Conservation (phyloP, 2,329 filamentous ascomycete genomes). For the Laburnicola sp. region DNA sequence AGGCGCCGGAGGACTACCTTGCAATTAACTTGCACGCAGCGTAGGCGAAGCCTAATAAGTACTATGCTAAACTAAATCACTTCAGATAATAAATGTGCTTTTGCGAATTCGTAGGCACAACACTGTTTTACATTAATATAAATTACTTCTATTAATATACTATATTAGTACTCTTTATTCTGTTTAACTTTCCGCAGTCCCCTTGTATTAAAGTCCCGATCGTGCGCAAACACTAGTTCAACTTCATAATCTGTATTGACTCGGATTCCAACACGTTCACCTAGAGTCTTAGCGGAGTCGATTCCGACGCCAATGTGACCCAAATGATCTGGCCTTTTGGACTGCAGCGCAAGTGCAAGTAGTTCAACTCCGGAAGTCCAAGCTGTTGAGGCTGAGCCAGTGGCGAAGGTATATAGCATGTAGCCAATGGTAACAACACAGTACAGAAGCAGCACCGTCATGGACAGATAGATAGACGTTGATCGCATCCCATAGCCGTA, state of each 20-base stretch:
- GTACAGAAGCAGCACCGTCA: slow-evolving; percentile 12
- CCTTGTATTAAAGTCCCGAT: neutral
- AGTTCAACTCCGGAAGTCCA: slow-evolving; percentile 20
- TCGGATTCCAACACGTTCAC: slow-evolving; percentile 17
- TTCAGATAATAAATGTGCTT: too few relatives aligned
- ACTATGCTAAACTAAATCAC: too few relatives aligned
- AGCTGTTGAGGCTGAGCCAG: slow-evolving; percentile 17
- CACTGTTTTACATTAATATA: too few relatives aligned
- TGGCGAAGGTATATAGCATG: slow-evolving; percentile 12
- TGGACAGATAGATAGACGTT: slow-evolving; percentile 7
- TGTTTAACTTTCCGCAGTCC: too few relatives aligned
- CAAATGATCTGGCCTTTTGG: slow-evolving; percentile 11
- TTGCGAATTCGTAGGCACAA: too few relatives aligned
- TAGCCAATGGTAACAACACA: slow-evolving; percentile 13
- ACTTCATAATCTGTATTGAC: slow-evolving; percentile 5
- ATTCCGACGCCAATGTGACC: slow-evolving; percentile 15
- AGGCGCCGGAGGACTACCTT: too few relatives aligned
- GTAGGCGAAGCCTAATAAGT: too few relatives aligned
- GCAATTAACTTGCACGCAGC: too few relatives aligned
- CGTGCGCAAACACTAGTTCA: neutral
- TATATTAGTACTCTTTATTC: too few relatives aligned
- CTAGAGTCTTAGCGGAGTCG: slow-evolving; percentile 15
- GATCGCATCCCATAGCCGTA: slow-evolving; percentile 9
- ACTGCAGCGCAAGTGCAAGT: slow-evolving; percentile 20
- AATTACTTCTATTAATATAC: too few relatives aligned